Base-by-base conservation (phyloP, 164 flowering plant genomes). In the Litsea cubeba region DNA sequence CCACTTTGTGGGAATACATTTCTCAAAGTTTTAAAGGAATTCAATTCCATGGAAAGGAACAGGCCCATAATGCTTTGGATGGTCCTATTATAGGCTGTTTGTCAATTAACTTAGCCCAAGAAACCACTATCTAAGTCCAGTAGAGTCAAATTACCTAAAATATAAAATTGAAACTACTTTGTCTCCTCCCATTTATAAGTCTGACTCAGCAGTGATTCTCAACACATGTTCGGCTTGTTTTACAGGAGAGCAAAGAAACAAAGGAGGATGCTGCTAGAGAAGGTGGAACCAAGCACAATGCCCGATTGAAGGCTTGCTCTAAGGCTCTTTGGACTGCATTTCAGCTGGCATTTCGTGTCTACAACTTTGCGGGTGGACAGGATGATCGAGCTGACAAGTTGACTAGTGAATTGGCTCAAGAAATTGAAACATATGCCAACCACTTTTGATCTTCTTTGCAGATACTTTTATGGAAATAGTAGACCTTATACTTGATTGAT, bases 331-430 rank as follows among this genome's bases (percentile, higher is more conserved):
- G 98, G 98, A 90, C 77, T 80, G 89, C 93, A 58, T 93, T 93
- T 74, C 96, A 91, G 65, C 83, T 93, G 58, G 95, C 98, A 76
- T 93, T 84, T 76, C 72, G 87, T 30, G 95, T 91, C 10, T 91
- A 93, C 69, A 82, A 88, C 11, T 93, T 93, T 79, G 93, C 96
- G 0, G 98, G 96, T 58, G 96, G 96, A 64, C 92, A 89, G 18
- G 96, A 93, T 72, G 98, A 93, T n/a, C 88, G 98, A 0, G 96
- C 93, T 4, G 98, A 93, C 57, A 79, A 7, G 76, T 79, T 91
- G 68, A 86, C 90, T 35, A 84, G 74, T 74, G 92, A 93, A 75
- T 40, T 93, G 54, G 96, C 95, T 54, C 81, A 86, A 2, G 96
- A 89, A 81, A 91, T 93, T 32, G 85, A 90, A 81, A 84, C 82